phyloP scores from a whole-genome alignment of 352 stramenopile species.

The Peronospora belbahrii region DNA sequence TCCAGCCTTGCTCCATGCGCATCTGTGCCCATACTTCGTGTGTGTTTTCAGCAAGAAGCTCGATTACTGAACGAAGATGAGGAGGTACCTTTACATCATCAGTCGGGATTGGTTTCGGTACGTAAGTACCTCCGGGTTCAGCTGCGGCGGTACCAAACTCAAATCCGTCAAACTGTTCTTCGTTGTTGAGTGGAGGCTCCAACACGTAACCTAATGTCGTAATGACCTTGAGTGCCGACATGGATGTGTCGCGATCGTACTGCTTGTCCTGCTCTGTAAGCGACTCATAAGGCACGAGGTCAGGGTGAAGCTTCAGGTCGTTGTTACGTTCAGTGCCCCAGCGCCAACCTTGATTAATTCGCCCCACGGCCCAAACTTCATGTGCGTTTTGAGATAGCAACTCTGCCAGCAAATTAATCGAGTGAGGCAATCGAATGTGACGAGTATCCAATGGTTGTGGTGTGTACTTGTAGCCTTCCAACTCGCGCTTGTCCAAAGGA shows the following conservation, averaged over 20 bases:
- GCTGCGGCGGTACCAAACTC: conserved; percentile 44
- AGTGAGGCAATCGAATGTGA: conserved; percentile 54
- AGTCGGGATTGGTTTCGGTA: conserved; percentile 52
- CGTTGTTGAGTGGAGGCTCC: conserved; percentile 32
- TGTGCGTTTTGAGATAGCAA: conserved; percentile 71
- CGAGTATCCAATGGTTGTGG: conserved; percentile 55
- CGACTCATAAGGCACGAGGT: conserved; percentile 64
- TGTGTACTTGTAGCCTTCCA: conserved; percentile 78
- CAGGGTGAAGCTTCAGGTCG: conserved; percentile 53
- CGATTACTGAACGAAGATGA: conserved; percentile 58
- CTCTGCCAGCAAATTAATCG: conserved; percentile 51
- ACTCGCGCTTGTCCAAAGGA: conserved; percentile 65
- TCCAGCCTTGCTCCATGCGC: conserved; percentile 74
- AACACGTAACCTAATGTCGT: conserved; percentile 64
- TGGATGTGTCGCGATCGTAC: conserved; percentile 75
- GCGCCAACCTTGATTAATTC: conserved; percentile 59
- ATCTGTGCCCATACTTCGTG: conserved; percentile 80
- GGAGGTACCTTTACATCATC: conserved; percentile 51
- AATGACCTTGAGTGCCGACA: conserved; percentile 73
- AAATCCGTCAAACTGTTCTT: conserved; percentile 43
- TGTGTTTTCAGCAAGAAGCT: conserved; percentile 71
- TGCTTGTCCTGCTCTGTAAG: conserved; percentile 73
- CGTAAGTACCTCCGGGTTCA: conserved; percentile 51
- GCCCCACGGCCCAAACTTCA: conserved; percentile 73
- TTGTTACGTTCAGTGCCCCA: conserved; percentile 62